Evolutionary conservation across 148 eudicot species (phyloP), one percentile per base, ranked within the genome.

Genomic region (Chenopodium suecicum): DNA sequence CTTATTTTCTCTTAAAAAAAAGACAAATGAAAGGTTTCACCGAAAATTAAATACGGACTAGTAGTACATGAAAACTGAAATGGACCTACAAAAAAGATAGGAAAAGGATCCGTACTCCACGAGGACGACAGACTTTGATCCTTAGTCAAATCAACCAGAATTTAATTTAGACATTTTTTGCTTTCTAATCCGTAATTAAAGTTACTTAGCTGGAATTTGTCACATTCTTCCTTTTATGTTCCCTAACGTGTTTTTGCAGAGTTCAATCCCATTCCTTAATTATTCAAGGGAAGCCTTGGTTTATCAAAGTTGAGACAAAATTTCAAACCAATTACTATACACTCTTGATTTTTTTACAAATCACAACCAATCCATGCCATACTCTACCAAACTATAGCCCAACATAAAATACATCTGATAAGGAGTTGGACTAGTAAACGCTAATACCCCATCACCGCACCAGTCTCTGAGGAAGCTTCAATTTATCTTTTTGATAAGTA

Each of bases 181-280:
- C 48, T 73, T n/a, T 2, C 44, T 41, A 41, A 41, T 41, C 44
- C 44, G 44, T 48, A 22, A 73, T n/a, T 58, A 54, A 76, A 60
- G 16, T 60, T 73, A 32, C 44, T 20, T 76, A 60, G 79, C 79
- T 76, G 79, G 79, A 76, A 12, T 76, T 60, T 62, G 37, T 63
- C 80, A 23, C 31, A 37, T 17, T 7, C 75, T 20, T n/a, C 19
- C 25, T n/a, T 62, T 72, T 46, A 9, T 71, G 74, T 71, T 71
- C 29, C 74, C 27, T 32, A 69, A 32, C 73, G 44, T 69, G 74
- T 41, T 20, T 73, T 46, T 23, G 76, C 20, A 73, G 58, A 73
- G 58, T 73, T 73, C 66, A 9, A 6, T 22, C 34, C 74, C 50
- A 14, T 70, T 70, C 41, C 16, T 34, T 34, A 70, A 34, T 70